Conservation (phyloP, 2,329 filamentous ascomycete genomes). For the Niveomyces coronatus region DNA sequence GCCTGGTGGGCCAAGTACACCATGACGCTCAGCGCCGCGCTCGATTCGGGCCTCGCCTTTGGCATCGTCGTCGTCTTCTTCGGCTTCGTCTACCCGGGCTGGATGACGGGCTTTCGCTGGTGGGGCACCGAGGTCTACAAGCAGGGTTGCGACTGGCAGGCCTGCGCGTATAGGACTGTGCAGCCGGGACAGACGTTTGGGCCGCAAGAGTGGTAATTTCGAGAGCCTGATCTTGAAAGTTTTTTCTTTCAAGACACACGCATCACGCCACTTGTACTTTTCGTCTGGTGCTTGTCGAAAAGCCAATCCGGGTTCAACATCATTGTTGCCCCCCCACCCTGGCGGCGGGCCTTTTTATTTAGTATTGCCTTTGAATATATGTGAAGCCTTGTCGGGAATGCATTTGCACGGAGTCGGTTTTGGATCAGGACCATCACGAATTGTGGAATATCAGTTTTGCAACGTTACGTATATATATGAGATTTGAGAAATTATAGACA, state of each 20-base stretch:
- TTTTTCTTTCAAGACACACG: too few relatives aligned
- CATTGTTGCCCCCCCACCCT: too few relatives aligned
- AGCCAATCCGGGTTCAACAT: too few relatives aligned
- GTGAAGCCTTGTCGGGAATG: neutral
- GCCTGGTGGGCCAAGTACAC: slow-evolving; percentile 89
- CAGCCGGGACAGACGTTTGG: slow-evolving; percentile 56
- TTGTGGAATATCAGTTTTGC: too few relatives aligned
- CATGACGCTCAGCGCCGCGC: slow-evolving; percentile 74
- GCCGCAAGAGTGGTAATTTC: slow-evolving; percentile 47
- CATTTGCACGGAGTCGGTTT: too few relatives aligned
- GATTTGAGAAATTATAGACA: too few relatives aligned
- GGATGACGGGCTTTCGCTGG: slow-evolving; percentile 65
- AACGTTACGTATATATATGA: too few relatives aligned
- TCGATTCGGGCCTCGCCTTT: slow-evolving; percentile 75
- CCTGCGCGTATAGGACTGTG: slow-evolving; percentile 60
- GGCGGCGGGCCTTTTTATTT: slow-evolving; percentile 1
- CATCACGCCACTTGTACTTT: too few relatives aligned
- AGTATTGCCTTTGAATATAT: neutral
- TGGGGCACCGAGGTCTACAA: slow-evolving; percentile 86
- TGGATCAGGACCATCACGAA: too few relatives aligned
- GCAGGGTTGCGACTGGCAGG: slow-evolving; percentile 75
- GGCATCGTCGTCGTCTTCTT: slow-evolving; percentile 80
- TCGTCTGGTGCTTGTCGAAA: too few relatives aligned
- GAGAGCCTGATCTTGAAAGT: too few relatives aligned
- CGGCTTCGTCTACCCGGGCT: slow-evolving; percentile 71